phyloP scores from a whole-genome alignment of 805 yeast genomes.

The Soucietia sequanensis region DNA sequence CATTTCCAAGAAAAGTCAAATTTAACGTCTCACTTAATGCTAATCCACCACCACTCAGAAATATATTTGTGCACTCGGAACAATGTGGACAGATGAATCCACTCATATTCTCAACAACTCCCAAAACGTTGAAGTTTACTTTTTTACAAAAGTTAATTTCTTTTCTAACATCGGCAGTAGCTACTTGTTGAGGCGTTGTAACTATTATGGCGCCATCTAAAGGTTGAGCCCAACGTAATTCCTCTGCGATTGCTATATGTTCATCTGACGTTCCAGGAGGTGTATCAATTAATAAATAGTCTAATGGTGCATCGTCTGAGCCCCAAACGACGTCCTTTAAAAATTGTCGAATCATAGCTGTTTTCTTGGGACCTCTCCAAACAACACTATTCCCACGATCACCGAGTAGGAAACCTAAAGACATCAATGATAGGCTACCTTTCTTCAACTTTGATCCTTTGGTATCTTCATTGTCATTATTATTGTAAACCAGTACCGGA shows the following conservation, averaged over 20 bases:
- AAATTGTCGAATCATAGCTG: conserved; percentile 96
- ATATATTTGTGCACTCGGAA: conserved; percentile 86
- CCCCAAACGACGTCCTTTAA: conserved; percentile 92
- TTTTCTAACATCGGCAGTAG: conserved; percentile 90
- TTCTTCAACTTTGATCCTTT: conserved; percentile 18
- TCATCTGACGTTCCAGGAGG: conserved; percentile 99
- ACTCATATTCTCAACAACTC: conserved; percentile 93
- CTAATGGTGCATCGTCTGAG: conserved; percentile 45
- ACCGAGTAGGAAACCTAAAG: conserved; percentile 81
- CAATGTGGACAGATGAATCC: conserved; percentile 96
- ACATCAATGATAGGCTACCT: conserved; percentile 64
- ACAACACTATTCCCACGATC: conserved; percentile 89
- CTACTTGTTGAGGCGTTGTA: conserved; percentile 93
- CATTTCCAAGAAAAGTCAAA: conserved; percentile 74
- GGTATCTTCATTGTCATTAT: conserved; percentile 2
- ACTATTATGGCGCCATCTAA: conserved; percentile 90
- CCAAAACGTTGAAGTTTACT: conserved; percentile 76
- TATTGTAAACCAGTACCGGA: conserved; percentile 58
- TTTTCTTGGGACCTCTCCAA: conserved; percentile 98
- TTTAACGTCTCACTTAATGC: conserved; percentile 59
- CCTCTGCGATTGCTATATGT: conserved; percentile 95
- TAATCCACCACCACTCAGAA: conserved; percentile 91
- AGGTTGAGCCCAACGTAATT: conserved; percentile 64
- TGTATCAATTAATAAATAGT: conserved; percentile 85
- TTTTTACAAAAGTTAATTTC: conserved; percentile 90